Evolutionary conservation across 208 protist genomes (phyloP), one percentile per base, ranked within the genome.

Genomic region (Herpetomonas tarakana): DNA sequence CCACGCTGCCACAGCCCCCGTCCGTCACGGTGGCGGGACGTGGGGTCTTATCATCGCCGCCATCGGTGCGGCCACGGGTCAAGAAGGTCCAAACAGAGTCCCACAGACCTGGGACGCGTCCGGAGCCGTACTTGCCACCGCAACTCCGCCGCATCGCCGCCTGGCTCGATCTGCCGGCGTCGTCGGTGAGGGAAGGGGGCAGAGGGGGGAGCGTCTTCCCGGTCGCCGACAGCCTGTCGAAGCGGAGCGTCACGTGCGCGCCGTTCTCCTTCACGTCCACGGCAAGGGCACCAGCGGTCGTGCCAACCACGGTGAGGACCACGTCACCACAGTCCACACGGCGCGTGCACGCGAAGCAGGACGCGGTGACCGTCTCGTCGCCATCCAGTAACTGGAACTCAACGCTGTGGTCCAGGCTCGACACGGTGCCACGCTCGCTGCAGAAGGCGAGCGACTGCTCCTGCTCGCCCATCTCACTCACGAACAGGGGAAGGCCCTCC

Each of bases 381-480:
- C 68, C 63, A 58, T 88, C 71, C 19, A 94, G 70, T 38, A 80
- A 49, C 21, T 76, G 76, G 53, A 94, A 83, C 65, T 89, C 88
- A 39, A 88, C 78, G 51, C 75, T 84, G 72, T 83, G 82, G 58
- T 94, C 88, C 9, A 91, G 74, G 59, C 79, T 94, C 7, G 79
- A 86, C 35, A 94, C 74, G 47, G 73, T 77, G 53, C 88, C 88
- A 21, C 75, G 68, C 45, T 87, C 71, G 47, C 75, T 90, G 69
- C 88, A 94, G 52, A 94, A 86, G 9, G 80, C 84, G 31, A 94
- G 71, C 35, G 81, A 88, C 31, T 85, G 73, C 29, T 88, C 81
- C 30, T 74, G 71, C 2, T 46, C 54, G 39, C 65, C 70, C 68
- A 91, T 84, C 68, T 93, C 87, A n/a, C 74, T 71, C 29, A 91